Evolutionary conservation across 169 alveolate genomes (phyloP).

Genomic region (Prorocentrum cordatum): DNA sequence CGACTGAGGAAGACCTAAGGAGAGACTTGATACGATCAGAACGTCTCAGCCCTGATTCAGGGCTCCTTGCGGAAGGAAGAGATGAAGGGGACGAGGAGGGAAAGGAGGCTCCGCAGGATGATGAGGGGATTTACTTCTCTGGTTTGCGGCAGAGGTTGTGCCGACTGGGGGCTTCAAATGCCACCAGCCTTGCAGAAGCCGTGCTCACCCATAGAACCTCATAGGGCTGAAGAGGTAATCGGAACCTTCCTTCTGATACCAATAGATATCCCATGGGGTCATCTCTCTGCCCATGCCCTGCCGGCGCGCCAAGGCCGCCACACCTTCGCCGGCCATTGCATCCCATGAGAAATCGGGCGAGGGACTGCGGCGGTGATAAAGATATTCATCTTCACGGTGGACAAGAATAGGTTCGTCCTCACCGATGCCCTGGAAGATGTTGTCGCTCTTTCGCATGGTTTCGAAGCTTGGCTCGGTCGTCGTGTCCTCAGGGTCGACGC

Average conservation of each 20-base stretch:
- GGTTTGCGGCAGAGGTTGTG: too few relatives aligned
- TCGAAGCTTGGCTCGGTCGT: neutral
- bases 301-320: too few relatives aligned
- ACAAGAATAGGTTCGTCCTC: neutral
- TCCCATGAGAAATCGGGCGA: neutral
- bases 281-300: neutral
- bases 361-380: neutral
- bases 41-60: too few relatives aligned
- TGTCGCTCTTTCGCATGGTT: neutral
- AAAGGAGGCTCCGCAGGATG: too few relatives aligned
- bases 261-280: neutral
- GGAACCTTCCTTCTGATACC: neutral
- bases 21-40: too few relatives aligned
- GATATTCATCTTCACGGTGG: neutral
- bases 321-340: neutral
- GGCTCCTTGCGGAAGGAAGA: too few relatives aligned
- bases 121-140: too few relatives aligned
- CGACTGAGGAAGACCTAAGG: too few relatives aligned
- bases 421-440: neutral
- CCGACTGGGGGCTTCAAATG: too few relatives aligned
- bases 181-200: too few relatives aligned
- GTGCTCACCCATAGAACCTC: too few relatives aligned
- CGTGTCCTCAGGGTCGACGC: neutral
- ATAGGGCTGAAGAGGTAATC: neutral
- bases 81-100: too few relatives aligned